Percentiles rank a stretch among this genome's conserved stretches.
Conservation (phyloP, 257 asterid genomes). For the Solanum virginianum region DNA sequence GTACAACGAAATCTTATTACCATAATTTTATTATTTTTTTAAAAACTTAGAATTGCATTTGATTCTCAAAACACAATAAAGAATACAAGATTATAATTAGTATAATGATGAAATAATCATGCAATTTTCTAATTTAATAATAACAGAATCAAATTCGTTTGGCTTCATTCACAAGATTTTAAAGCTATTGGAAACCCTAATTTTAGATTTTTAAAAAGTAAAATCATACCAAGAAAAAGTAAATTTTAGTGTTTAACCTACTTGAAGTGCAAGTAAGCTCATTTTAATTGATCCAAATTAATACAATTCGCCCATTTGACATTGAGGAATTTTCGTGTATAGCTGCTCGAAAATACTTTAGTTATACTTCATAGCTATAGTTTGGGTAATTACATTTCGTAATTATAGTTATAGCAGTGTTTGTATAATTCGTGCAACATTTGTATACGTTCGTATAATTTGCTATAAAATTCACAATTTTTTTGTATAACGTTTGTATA, state of each 20-base stretch:
- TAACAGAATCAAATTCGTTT: background rate
- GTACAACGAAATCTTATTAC: background rate
- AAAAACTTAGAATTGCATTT: background rate
- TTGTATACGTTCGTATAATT: no score
- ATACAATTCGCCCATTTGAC: background rate
- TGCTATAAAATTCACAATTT: no score
- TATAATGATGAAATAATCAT: background rate
- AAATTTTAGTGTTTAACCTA: background rate
- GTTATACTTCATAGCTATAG: no score
- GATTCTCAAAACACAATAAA: background rate
- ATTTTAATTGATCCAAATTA: background rate
- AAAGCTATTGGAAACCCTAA: background rate
- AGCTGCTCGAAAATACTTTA: no score
- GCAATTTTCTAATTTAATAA: background rate
- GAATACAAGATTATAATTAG: background rate
- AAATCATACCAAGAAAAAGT: background rate
- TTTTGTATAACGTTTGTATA: no score
- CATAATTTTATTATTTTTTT: background rate
- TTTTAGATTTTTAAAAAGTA: background rate
- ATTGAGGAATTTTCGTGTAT: no score
- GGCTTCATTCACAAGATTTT: background rate
- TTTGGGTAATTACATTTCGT: no score
- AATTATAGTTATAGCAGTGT: no score
- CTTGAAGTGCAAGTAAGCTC: background rate
- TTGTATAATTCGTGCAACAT: no score